Conservation (phyloP, 352 stramenopile genomes). For the Phytophthora kernoviae region DNA sequence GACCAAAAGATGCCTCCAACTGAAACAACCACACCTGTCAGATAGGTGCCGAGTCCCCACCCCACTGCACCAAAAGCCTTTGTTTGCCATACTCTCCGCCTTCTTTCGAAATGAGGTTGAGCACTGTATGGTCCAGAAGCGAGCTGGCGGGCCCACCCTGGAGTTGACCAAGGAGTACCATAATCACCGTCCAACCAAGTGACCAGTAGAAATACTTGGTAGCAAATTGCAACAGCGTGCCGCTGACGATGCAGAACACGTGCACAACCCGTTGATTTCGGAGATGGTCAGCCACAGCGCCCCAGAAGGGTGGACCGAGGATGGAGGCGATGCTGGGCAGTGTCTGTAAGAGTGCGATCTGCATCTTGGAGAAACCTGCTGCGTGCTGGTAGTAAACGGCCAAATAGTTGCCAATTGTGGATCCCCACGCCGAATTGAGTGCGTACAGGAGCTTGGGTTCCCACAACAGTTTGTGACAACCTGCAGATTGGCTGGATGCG, state of each 20-base stretch:
- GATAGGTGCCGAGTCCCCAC: slow-evolving; percentile 61
- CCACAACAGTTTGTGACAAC: slow-evolving; percentile 27
- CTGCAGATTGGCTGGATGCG: background rate
- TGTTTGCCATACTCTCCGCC: slow-evolving; percentile 80
- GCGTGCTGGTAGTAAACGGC: slow-evolving; percentile 73
- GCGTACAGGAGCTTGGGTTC: slow-evolving; percentile 77
- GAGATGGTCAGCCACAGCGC: slow-evolving; percentile 62
- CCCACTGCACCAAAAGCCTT: slow-evolving; percentile 73
- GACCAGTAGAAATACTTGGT: slow-evolving; percentile 47
- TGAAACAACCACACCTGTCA: slow-evolving; percentile 58
- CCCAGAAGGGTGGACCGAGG: slow-evolving; percentile 66
- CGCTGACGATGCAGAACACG: slow-evolving; percentile 57
- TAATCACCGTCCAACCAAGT: slow-evolving; percentile 42
- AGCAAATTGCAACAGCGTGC: slow-evolving; percentile 55
- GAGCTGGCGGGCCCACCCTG: slow-evolving; percentile 50
- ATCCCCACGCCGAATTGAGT: slow-evolving; percentile 55
- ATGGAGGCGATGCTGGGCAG: slow-evolving; percentile 63
- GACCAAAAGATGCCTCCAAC: slow-evolving; percentile 60
- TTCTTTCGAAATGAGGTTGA: slow-evolving; percentile 59
- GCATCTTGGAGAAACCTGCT: slow-evolving; percentile 63
- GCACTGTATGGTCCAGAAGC: slow-evolving; percentile 68
- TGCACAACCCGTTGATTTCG: slow-evolving; percentile 64
- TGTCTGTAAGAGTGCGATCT: slow-evolving; percentile 73
- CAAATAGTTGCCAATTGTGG: slow-evolving; percentile 71
- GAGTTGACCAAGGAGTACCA: slow-evolving; percentile 63